Evolutionary conservation across 208 protist genomes (phyloP), one percentile per base, ranked within the genome.

Genomic region (Leishmania martiniquensis): DNA sequence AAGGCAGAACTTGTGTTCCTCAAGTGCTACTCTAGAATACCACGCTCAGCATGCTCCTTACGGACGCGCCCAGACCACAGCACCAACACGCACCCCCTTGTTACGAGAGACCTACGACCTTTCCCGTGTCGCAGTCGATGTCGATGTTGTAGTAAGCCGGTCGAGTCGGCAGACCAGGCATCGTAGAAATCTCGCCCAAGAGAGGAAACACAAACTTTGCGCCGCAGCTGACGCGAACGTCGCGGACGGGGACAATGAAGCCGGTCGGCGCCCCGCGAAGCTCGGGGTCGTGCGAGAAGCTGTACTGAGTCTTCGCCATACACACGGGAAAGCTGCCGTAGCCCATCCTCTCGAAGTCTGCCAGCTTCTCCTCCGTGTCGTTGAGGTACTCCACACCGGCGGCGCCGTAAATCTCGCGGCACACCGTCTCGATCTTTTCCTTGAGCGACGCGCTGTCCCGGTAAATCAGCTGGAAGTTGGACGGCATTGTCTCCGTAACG

Each of bases 291-390:
- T 96, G 88, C 25, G 94, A 98, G 57, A 99, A 95, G 42, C 94
- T 98, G 78, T 99, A 97, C 83, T 99, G 98, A 39, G 99, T 99
- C 91, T 99, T 99, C 34, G 98, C 98, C 95, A 99, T 99, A 85
- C 99, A 99, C 54, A 99, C 95, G 29, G 95, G 93, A 71, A 96
- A 97, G 70, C 78, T 65, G 17, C 94, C 97, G 82, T 95, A 98
- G 55, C 94, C 93, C 37, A 81, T 80, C 67, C 34, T 75, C 75
- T 96, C 88, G 78, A 96, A 99, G 29, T 90, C 81, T 13, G 88
- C 88, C 59, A 99, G 89, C 80, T 99, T 93, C 60, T 91, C 85
- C 63, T 96, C 91, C 15, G 97, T 97, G 76, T 87, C 83, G 83
- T 93, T 87, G n/a, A 89, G 82, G 84, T 96, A 99, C 65, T 94